Conservation (phyloP, 169 alveolate genomes). For the Ophryocystis elektroscirrha region DNA sequence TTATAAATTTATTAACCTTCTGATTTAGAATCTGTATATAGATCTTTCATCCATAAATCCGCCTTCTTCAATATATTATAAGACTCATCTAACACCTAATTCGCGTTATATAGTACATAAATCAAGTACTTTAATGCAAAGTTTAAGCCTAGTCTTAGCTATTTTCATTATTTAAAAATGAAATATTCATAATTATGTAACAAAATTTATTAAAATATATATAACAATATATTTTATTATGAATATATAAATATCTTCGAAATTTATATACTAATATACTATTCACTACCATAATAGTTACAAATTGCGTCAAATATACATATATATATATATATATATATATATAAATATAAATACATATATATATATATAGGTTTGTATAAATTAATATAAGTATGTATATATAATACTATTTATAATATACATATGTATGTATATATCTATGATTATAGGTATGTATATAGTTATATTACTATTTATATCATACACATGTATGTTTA, state of each 20-base stretch:
- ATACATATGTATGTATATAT: background rate
- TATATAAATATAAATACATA: background rate
- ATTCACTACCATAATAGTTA: conserved; percentile 12
- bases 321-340: conserved; percentile 6
- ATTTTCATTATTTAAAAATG: no score
- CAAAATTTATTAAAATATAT: no score
- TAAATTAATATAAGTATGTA: background rate
- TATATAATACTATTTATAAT: background rate
- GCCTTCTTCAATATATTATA: no score
- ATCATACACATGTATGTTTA: conserved; percentile 2
- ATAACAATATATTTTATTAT: no score
- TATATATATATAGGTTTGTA: background rate
- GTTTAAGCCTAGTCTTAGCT: no score
- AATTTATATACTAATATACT: conserved; percentile 8
- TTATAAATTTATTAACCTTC: no score
- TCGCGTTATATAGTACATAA: no score
- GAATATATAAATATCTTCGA: conserved; percentile 1
- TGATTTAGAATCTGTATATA: no score
- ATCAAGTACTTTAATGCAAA: no score
- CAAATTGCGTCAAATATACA: background rate
- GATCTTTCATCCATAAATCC: no score
- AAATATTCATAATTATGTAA: no score
- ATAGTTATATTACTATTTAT: background rate
- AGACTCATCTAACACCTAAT: no score
- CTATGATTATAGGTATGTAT: background rate